Evolutionary conservation across 495 filamentous ascomycete species (phyloP).

Genomic region (Antarctomyces pellizariae): DNA sequence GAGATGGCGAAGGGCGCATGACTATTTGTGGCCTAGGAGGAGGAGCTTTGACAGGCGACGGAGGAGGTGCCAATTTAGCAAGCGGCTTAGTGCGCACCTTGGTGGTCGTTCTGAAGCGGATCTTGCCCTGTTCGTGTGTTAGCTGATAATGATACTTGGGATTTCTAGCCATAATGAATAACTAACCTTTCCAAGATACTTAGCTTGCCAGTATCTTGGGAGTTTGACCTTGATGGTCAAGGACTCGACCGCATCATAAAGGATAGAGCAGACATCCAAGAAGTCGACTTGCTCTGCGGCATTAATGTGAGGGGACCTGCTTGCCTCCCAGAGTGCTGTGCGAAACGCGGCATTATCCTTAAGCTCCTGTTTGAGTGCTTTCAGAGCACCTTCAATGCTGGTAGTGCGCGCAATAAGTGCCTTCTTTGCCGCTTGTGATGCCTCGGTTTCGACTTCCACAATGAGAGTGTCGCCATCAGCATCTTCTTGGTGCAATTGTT

Average conservation of each 20-base stretch:
- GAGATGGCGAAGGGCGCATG: constrained; percentile 1
- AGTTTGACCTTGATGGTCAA: constrained; percentile 38
- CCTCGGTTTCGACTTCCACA: constrained; percentile 47
- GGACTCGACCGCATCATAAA: constrained; percentile 44
- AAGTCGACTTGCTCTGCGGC: constrained; percentile 54
- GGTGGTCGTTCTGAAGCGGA: constrained; percentile 13
- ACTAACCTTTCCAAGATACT: constrained; percentile 35
- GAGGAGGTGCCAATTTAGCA: constrained; percentile 9
- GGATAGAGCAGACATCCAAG: constrained; percentile 45
- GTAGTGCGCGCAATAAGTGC: constrained; percentile 46
- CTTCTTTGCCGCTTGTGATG: constrained; percentile 38
- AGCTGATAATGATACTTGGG: constrained; percentile 4
- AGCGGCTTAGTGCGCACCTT: constrained; percentile 9
- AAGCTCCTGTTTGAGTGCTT: constrained; percentile 50
- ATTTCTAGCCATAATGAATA: constrained; percentile 1
- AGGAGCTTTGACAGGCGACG: constrained; percentile 1
- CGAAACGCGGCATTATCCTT: constrained; percentile 35
- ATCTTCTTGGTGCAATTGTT: constrained; percentile 6
- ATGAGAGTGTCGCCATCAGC: constrained; percentile 37
- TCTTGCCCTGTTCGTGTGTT: constrained; percentile 10
- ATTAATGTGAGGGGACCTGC: constrained; percentile 40
- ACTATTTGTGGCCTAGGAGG: constrained; percentile 4
- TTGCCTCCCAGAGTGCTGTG: constrained; percentile 52
- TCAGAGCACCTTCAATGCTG: constrained; percentile 52
- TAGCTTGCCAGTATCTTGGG: constrained; percentile 46